Evolutionary conservation across 805 yeast species (phyloP).

Genomic region (Suhomyces canberraensis): DNA sequence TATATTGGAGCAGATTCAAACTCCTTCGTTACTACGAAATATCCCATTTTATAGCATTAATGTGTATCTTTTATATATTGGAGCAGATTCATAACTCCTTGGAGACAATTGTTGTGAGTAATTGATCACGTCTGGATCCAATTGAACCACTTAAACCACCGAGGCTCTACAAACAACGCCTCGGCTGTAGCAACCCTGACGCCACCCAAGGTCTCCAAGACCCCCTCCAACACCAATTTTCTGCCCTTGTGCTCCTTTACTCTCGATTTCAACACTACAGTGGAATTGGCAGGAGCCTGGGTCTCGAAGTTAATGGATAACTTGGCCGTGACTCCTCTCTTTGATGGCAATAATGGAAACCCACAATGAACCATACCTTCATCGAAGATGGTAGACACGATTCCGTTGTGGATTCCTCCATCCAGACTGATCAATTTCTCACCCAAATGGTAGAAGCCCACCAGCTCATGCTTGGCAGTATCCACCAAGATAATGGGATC

Average conservation of each 20-base stretch:
- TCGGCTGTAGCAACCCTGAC: constrained; percentile 54
- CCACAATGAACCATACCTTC: constrained; percentile 86
- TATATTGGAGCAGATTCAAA: too few relatives aligned
- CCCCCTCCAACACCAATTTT: constrained; percentile 76
- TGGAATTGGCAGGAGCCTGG: constrained; percentile 60
- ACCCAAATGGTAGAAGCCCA: constrained; percentile 73
- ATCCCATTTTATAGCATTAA: too few relatives aligned
- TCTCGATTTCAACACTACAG: constrained; percentile 63
- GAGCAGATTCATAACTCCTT: too few relatives aligned
- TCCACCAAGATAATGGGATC: constrained; percentile 71
- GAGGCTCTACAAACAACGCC: constrained; percentile 81
- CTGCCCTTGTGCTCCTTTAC: constrained; percentile 71
- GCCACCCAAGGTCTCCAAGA: constrained; percentile 45
- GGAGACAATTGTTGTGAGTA: too few relatives aligned
- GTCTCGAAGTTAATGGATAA: constrained; percentile 62
- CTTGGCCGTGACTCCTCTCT: constrained; percentile 86
- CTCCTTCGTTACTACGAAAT: too few relatives aligned
- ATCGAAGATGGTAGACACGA: constrained; percentile 74
- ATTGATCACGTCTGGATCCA: constrained; percentile 24
- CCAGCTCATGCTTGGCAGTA: constrained; percentile 47
- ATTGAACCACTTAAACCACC: constrained; percentile 74
- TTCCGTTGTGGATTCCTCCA: constrained; percentile 78
- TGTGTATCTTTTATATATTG: too few relatives aligned
- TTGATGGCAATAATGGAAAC: constrained; percentile 72
- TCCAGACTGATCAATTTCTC: constrained; percentile 59